phyloP scores from a whole-genome alignment of 1,284 basidiomycete species.

The Apiotrichum domesticum region DNA sequence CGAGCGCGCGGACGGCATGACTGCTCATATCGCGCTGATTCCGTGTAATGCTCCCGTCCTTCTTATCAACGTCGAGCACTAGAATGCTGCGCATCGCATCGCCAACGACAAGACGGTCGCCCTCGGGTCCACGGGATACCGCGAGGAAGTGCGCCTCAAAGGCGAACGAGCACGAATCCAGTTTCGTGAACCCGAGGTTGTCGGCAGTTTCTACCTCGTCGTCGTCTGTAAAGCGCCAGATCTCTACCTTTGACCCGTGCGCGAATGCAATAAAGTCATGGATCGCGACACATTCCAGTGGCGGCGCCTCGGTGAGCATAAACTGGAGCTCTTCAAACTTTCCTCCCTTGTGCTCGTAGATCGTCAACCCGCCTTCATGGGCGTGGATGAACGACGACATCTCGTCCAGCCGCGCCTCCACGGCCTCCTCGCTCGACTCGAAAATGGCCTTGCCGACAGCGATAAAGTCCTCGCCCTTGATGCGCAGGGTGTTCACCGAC shows the following conservation, averaged over 20 bases:
- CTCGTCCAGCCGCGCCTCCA: conserved; percentile 23
- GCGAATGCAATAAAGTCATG: conserved; percentile 54
- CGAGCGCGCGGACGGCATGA: conserved; percentile 52
- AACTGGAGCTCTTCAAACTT: too few relatives aligned
- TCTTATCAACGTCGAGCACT: conserved; percentile 55
- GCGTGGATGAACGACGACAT: conserved; percentile 19
- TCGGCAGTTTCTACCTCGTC: neutral
- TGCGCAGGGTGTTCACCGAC: conserved; percentile 21
- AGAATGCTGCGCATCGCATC: conserved; percentile 80
- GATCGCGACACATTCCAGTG: conserved; percentile 21
- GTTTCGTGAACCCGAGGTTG: conserved; percentile 43
- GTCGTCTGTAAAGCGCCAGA: conserved; percentile 5
- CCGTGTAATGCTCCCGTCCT: conserved; percentile 52
- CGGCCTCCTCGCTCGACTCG: conserved; percentile 24
- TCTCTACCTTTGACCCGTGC: conserved; percentile 58
- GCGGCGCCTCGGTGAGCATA: neutral
- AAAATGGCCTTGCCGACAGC: conserved; percentile 42
- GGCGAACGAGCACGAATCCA: conserved; percentile 67
- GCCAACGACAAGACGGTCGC: conserved; percentile 58
- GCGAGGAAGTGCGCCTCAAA: conserved; percentile 61
- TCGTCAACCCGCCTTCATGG: conserved; percentile 35
- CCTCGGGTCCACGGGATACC: conserved; percentile 23
- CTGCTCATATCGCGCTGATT: conserved; percentile 72
- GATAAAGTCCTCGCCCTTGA: conserved; percentile 32
- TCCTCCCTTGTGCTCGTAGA: conserved; percentile 21